Evolutionary conservation across 169 alveolate species (phyloP).

Genomic region (Cryptosporidium baileyi): DNA sequence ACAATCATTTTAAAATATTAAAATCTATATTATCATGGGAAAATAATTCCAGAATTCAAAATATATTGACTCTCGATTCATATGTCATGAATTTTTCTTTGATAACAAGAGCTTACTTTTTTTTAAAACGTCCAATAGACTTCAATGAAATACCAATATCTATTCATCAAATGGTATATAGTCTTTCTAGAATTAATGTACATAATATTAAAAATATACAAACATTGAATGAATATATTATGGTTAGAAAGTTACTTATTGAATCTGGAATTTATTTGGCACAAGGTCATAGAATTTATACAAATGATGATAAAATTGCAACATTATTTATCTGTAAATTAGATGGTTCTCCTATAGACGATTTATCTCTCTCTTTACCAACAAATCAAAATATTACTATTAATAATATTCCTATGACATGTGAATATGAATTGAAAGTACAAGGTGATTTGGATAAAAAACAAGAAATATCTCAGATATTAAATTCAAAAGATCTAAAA

Average conservation of each 20-base stretch:
- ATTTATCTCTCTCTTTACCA: background rate
- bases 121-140: constrained; percentile 12
- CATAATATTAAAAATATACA: background rate
- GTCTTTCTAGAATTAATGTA: background rate
- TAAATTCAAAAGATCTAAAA: background rate
- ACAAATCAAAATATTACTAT: background rate
- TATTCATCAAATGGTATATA: constrained; percentile 31
- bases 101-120: constrained; percentile 24
- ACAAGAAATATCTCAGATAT: background rate
- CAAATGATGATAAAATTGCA: background rate
- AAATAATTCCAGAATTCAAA: background rate
- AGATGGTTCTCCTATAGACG: constrained; percentile 19
- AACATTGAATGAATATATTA: constrained; percentile 13
- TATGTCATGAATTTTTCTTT: constrained; percentile 26
- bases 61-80: background rate
- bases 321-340: constrained; percentile 7
- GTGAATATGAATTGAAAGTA: constrained; percentile 15
- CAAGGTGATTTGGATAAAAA: background rate
- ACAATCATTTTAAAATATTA: background rate
- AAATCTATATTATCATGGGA: background rate
- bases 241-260: constrained; percentile 6
- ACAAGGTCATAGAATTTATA: background rate
- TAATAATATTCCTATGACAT: background rate
- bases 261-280: constrained; percentile 13
- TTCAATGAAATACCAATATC: constrained; percentile 25